Base-by-base conservation (phyloP, 176 grass and related monocot species). In the Puya raimondii region DNA sequence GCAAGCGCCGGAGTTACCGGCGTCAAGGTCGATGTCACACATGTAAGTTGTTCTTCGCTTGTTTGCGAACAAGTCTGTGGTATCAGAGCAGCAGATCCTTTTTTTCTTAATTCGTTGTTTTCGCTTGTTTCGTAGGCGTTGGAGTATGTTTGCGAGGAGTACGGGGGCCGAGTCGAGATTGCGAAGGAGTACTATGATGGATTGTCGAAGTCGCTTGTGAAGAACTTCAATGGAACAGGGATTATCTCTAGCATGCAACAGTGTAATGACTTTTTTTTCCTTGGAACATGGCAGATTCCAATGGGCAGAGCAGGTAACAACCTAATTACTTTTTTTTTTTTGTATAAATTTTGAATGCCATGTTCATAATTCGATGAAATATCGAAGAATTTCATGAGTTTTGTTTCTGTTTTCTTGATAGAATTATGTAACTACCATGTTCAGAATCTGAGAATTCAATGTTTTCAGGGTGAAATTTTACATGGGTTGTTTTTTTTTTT, bases 181-280 rank as follows among this genome's bases (percentile, higher is more conserved):
- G 74, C 65, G 0, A 77, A 77, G 52, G 26, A 64, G 3, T 77
- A 77, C 51, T 77, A 77, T 26, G n/a, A 77, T 11, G 74, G 74
- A 27, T 49, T 77, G 10, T 68, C 74, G 1, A 77, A 68, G 51
- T 77, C 74, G 2, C 51, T 77, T 8, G 25, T 25, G 4, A 77
- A 69, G 51, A 77, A 77, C 65, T 77, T 77, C 52, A 68, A 69
- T 77, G 74, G 74, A 23, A 59, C 65, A 25, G 74, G 74, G 64
- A 59, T 77, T 53, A 61, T 77, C 15, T 56, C 74, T 2, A 77
- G 74, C 9, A 77, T 77, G 65, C 74, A 77, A 14, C 65, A 77
- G 26, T 69, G 74, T 51, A 77, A 77, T n/a, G 74, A 77, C 51
- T 77, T 77, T 48, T 77, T 77, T 52, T 77, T 49, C 74, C 65